Conservation (phyloP, 176 grass and related monocot species). For the Hsuehochloa calcarea region DNA sequence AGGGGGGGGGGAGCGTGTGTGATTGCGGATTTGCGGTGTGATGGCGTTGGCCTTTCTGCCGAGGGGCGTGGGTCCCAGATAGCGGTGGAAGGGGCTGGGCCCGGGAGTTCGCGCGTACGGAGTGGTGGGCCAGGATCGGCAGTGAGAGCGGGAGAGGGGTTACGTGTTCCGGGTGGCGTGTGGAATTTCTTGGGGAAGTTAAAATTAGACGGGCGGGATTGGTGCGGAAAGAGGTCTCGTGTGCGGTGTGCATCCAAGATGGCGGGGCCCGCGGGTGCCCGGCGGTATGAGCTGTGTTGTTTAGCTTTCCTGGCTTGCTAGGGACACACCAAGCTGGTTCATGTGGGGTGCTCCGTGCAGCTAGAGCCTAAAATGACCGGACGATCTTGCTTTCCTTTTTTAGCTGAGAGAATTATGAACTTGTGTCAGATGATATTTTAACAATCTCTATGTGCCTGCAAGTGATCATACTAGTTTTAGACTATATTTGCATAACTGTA, state of each 20-base stretch:
- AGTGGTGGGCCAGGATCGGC: not conserved
- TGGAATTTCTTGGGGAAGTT: slow-evolving; percentile 7
- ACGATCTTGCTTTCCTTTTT: not conserved
- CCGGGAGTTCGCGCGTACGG: not conserved
- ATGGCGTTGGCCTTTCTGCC: slow-evolving; percentile 41
- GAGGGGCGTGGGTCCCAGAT: not conserved
- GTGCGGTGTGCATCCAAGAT: slow-evolving; percentile 28
- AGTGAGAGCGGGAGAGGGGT: not conserved
- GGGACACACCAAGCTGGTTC: slow-evolving; percentile 16
- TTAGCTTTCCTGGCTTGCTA: slow-evolving; percentile 42
- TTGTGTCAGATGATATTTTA: not conserved
- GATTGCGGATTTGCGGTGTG: slow-evolving; percentile 47
- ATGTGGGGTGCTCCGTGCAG: not conserved
- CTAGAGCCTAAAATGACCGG: not conserved
- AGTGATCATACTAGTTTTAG: not conserved
- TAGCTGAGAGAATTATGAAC: not conserved
- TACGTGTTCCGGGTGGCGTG: slow-evolving; percentile 5
- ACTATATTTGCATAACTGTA: not conserved
- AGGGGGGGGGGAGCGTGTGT: not conserved
- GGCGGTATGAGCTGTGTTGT: slow-evolving; percentile 51
- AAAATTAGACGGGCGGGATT: slow-evolving; percentile 46
- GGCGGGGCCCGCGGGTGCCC: slow-evolving; percentile 35
- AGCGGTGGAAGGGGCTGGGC: not conserved
- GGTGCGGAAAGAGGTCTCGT: slow-evolving; percentile 59
- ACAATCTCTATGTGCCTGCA: not conserved